phyloP scores from a whole-genome alignment of 1,284 basidiomycete species.

The Melampsora abietis-canadensis region DNA sequence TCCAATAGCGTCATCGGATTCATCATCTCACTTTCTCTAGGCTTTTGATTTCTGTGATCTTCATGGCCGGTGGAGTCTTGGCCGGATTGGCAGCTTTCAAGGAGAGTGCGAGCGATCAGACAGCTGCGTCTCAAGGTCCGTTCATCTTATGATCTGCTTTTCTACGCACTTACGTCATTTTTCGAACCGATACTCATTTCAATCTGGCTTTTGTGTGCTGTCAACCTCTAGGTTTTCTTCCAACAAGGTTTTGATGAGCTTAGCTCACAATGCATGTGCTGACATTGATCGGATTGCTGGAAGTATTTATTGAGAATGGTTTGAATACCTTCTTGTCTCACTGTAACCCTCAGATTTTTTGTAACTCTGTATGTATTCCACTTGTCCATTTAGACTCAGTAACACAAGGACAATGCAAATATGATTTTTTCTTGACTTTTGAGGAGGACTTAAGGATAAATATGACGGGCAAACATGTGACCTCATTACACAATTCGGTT shows the following conservation, averaged over 20 bases:
- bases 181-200: constrained; percentile 40
- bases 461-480: no score
- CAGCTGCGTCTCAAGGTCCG: constrained; percentile 70
- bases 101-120: constrained; percentile 52
- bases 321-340: no score
- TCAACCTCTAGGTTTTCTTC: constrained; percentile 10
- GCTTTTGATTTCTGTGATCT: constrained; percentile 73
- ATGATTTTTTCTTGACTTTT: no score
- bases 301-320: no score
- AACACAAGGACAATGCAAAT: no score
- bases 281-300: no score
- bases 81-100: constrained; percentile 55
- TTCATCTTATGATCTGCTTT: constrained; percentile 24
- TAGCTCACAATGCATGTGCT: no score
- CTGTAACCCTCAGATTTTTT: no score
- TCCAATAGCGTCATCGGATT: constrained; percentile 4
- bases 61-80: constrained; percentile 76
- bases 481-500: no score
- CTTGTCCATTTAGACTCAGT: no score
- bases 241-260: neutral
- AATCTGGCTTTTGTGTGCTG: constrained; percentile 30
- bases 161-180: constrained; percentile 53
- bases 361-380: no score
- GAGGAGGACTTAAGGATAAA: no score
- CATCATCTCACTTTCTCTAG: constrained; percentile 64